Evolutionary conservation across 2,329 filamentous ascomycete species (phyloP).

Genomic region (Trichoderma sp.): DNA sequence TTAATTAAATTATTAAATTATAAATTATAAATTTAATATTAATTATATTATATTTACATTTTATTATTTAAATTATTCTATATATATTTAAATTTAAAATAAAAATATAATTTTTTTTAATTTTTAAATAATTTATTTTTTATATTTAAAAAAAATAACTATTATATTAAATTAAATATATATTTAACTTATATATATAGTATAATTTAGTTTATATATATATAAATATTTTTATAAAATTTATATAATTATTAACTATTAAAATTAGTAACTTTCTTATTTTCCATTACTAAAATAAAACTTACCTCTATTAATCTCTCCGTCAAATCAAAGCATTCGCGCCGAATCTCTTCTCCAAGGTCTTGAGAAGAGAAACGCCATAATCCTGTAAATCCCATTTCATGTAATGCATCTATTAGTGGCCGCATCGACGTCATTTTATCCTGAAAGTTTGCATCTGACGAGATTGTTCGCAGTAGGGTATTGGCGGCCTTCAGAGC

Average conservation of each 20-base stretch:
- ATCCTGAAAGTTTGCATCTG: conserved; percentile 50
- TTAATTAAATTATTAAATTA: no score
- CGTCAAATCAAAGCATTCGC: conserved; percentile 53
- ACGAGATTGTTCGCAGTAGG: conserved; percentile 58
- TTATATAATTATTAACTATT: neutral
- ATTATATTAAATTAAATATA: no score
- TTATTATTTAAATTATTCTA: no score
- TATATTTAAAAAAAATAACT: no score
- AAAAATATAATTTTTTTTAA: no score
- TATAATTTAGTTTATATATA: neutral
- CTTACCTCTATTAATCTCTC: conserved; percentile 62
- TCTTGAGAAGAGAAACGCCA: conserved; percentile 57
- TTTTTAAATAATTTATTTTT: no score
- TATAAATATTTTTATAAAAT: neutral
- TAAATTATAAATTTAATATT: no score
- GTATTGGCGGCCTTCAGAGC: conserved; percentile 61
- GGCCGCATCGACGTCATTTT: conserved; percentile 47
- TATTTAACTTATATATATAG: neutral
- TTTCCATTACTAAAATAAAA: neutral
- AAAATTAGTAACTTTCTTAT: neutral
- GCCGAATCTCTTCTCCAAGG: conserved; percentile 48
- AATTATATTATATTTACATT: no score
- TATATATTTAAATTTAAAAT: no score
- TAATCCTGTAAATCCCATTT: conserved; percentile 62
- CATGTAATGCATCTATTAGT: conserved; percentile 54